phyloP scores from a whole-genome alignment of 257 asterid species.

The Solanum etuberosum region DNA sequence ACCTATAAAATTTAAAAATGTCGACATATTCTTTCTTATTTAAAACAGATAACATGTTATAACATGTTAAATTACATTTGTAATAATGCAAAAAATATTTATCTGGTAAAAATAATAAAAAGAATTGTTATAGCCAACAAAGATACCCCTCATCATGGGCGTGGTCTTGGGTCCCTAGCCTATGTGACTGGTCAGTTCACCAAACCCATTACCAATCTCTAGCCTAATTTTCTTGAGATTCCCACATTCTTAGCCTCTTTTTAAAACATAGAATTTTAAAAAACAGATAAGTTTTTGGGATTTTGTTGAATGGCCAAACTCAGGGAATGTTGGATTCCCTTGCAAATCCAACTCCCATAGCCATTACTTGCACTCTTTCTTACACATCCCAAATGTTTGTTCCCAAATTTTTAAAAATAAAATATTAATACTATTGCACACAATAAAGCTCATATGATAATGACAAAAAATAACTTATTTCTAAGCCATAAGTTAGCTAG shows the following conservation, averaged over 20 bases:
- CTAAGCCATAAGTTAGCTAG: conserved; percentile 30
- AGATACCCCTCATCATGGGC: conserved; percentile 13
- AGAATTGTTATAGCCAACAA: neutral
- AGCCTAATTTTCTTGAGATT: conserved; percentile 38
- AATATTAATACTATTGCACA: neutral
- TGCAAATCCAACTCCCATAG: neutral
- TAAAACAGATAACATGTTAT: neutral
- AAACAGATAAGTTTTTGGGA: conserved; percentile 24
- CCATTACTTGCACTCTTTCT: conserved; percentile 4
- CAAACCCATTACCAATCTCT: conserved; percentile 44
- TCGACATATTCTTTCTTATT: neutral
- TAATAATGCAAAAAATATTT: neutral
- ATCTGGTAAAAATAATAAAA: neutral
- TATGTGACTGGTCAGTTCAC: conserved; percentile 20
- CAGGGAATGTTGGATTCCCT: conserved; percentile 88
- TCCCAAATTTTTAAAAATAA: conserved; percentile 4
- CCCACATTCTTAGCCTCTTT: conserved; percentile 37
- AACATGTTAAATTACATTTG: neutral
- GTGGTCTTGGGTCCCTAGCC: neutral
- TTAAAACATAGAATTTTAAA: neutral
- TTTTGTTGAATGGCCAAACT: conserved; percentile 70
- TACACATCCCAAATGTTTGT: neutral
- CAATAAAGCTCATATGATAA: conserved; percentile 7
- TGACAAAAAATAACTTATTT: conserved; percentile 41
- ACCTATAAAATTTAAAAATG: neutral